Evolutionary conservation across 2,329 filamentous ascomycete species (phyloP), one percentile per base, ranked within the genome.

Genomic region (Penicillium sp.): DNA sequence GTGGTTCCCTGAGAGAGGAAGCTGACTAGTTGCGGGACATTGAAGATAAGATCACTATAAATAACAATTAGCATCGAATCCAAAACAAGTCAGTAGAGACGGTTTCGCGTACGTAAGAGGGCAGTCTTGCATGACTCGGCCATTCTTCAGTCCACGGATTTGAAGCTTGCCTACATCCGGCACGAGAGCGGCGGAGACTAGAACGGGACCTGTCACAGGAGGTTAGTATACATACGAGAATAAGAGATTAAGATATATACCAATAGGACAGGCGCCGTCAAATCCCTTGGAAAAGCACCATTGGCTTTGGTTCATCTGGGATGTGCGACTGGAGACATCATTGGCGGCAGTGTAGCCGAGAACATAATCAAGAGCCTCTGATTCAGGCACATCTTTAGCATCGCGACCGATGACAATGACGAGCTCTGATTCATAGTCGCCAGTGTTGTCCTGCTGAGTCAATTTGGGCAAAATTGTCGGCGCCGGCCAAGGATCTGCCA

Each of bases 321-420:
- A 68, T 34, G 73, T 71, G 3, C 77, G 72, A 43, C 73, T 75
- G 2, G 76, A 80, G 5, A 83, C 72, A 52, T 83, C 79, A 60
- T 82, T 83, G 51, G 72, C 71, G 14, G 72, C 71, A 0, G 76
- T 79, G 55, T 83, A 83, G 17, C 79, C 79, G 2, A 82, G 71
- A 3, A 83, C 69, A 50, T 81, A 79, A 45, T 73, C 68, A 34
- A 77, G 54, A 4, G 77, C 76, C 17, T 80, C 70, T 0, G 64
- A 67, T 47, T 78, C 75, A 30, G 68, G 62, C 7, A 79, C 74
- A 46, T 80, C 76, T 50, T 72, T 73, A 26, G 65, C 66, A 22
- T 66, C 69, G 57, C 60, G 67, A 20, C 73, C 73, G 29, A 80
- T 71, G 9, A 80, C 66, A 18, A 79, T 69, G 9, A 70, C 75